Percentiles rank a stretch among this genome's conserved stretches.
Evolutionary conservation across 1,284 basidiomycete species (phyloP).

Genomic region (Boletellus deceptivus): DNA sequence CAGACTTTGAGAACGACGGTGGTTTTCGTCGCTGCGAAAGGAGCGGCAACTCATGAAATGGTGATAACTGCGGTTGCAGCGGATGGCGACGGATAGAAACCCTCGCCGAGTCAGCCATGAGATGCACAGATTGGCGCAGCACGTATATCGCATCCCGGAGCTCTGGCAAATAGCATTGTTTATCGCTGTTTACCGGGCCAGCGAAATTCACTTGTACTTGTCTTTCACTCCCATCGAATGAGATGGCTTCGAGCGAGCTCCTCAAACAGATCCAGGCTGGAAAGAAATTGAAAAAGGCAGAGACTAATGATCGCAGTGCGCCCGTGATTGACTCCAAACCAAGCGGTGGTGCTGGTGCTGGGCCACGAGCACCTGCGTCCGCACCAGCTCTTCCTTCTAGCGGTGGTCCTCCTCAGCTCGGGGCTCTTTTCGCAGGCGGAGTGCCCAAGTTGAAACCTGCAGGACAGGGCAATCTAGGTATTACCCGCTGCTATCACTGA

Average conservation of each 20-base stretch:
- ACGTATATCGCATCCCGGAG: too few relatives aligned
- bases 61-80: too few relatives aligned
- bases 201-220: neutral
- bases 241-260: constrained; percentile 70
- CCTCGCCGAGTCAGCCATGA: too few relatives aligned
- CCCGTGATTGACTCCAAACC: constrained; percentile 58
- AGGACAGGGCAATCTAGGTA: constrained; percentile 58
- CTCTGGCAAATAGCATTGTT: constrained; percentile 6
- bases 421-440: constrained; percentile 84
- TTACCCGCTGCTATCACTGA: constrained; percentile 20
- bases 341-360: constrained; percentile 38
- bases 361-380: constrained; percentile 33
- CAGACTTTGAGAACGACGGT: too few relatives aligned
- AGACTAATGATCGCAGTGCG: constrained; percentile 80
- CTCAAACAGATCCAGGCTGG: constrained; percentile 78
- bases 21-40: too few relatives aligned
- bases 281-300: constrained; percentile 75
- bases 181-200: constrained; percentile 20
- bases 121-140: too few relatives aligned
- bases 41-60: too few relatives aligned
- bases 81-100: too few relatives aligned
- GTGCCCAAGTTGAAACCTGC: constrained; percentile 87
- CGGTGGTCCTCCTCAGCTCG: constrained; percentile 74
- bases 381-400: constrained; percentile 30
- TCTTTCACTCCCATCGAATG: neutral